Conservation (phyloP, 2,329 filamentous ascomycete genomes). For the Ambrosiella xylebori region DNA sequence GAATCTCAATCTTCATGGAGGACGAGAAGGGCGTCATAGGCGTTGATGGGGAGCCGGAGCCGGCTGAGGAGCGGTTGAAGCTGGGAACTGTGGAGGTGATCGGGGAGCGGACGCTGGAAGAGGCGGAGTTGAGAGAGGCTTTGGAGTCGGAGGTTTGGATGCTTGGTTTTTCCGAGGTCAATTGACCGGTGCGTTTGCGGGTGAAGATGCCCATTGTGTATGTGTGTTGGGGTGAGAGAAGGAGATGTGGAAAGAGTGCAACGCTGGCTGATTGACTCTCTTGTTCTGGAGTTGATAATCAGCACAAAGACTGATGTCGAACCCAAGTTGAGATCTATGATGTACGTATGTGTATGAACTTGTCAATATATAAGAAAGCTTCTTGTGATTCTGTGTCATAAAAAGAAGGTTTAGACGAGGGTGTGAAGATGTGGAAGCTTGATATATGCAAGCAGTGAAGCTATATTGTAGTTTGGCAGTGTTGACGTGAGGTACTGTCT, state of each 20-base stretch:
- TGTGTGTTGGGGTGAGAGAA: neutral
- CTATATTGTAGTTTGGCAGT: too few relatives aligned
- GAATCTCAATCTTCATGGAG: slow-evolving; percentile 57
- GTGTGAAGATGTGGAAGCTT: neutral
- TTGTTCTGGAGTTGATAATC: too few relatives aligned
- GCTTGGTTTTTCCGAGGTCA: slow-evolving; percentile 17
- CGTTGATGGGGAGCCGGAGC: slow-evolving; percentile 29
- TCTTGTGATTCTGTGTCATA: neutral
- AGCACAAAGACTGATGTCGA: too few relatives aligned
- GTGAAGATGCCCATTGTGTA: slow-evolving; percentile 13
- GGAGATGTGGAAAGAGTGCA: neutral
- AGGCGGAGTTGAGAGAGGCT: slow-evolving; percentile 33
- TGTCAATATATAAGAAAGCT: neutral
- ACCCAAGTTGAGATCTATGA: neutral
- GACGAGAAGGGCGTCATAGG: slow-evolving; percentile 36
- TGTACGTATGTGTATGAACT: neutral
- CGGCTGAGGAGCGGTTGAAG: slow-evolving; percentile 33
- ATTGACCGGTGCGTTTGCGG: slow-evolving; percentile 11
- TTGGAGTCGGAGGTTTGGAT: slow-evolving; percentile 30
- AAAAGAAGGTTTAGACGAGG: neutral
- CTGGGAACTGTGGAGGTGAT: slow-evolving; percentile 21
- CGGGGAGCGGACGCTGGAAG: slow-evolving; percentile 30
- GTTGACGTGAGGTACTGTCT: too few relatives aligned
- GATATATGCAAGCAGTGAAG: neutral
- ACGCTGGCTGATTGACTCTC: neutral